A percentile compares a stretch with the other conserved stretches of the same genome.
Evolutionary conservation across 2,329 filamentous ascomycete genomes (phyloP).

Genomic region (Akanthomyces muscarius): DNA sequence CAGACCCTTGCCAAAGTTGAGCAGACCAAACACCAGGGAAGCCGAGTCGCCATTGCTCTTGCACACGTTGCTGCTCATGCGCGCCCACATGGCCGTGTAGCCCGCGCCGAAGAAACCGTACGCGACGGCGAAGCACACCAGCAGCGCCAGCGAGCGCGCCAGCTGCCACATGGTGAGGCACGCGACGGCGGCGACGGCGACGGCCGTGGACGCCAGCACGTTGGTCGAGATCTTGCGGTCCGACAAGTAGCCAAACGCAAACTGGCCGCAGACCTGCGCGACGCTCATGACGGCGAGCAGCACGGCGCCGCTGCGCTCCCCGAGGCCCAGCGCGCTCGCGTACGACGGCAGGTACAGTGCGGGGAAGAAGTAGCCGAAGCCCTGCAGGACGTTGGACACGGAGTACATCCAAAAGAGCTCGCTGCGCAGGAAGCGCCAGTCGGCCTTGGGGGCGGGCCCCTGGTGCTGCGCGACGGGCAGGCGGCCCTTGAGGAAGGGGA

Average conservation of each 20-base stretch:
- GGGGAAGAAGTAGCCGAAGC: constrained; percentile 51
- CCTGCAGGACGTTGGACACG: constrained; percentile 47
- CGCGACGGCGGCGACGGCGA: constrained; percentile 41
- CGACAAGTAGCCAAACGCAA: constrained; percentile 48
- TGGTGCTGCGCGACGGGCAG: constrained; percentile 16
- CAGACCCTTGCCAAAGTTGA: constrained; percentile 29
- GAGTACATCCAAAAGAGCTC: constrained; percentile 48
- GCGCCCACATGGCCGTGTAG: constrained; percentile 21
- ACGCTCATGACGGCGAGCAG: constrained; percentile 48
- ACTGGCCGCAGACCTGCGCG: constrained; percentile 45
- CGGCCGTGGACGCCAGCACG: constrained; percentile 34
- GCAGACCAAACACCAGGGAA: constrained; percentile 26
- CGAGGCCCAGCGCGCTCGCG: constrained; percentile 35
- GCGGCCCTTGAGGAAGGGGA: constrained; percentile 36
- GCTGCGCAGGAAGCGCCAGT: constrained; percentile 38
- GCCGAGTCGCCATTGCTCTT: constrained; percentile 27
- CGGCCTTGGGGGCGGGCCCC: constrained; percentile 10
- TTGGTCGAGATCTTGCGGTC: constrained; percentile 34
- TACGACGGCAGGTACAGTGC: constrained; percentile 48
- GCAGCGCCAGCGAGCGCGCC: constrained; percentile 38
- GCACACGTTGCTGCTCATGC: constrained; percentile 29
- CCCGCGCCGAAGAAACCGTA: constrained; percentile 44
- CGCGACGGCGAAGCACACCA: constrained; percentile 46
- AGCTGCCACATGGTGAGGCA: constrained; percentile 51
- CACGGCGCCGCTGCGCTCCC: constrained; percentile 37